phyloP scores from a whole-genome alignment of 108 stramenopile species.

The Cyclotella kingstonii region DNA sequence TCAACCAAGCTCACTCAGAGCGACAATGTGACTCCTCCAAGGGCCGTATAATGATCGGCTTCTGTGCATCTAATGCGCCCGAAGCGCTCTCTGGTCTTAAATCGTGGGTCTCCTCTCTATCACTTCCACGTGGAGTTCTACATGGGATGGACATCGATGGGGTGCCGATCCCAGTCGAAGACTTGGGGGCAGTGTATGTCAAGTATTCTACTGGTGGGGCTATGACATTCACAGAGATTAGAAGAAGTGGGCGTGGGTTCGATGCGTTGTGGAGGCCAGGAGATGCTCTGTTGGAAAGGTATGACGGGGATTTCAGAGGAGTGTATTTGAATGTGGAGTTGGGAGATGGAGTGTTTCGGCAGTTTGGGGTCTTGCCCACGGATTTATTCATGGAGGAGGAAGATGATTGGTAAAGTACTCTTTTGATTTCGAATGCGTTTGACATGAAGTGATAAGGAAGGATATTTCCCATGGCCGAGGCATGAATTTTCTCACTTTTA shows the following conservation, averaged over 20 bases:
- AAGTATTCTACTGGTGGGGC: conserved; percentile 87
- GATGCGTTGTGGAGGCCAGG: conserved; percentile 87
- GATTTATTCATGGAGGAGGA: conserved; percentile 53
- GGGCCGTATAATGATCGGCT: conserved; percentile 78
- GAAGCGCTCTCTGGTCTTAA: conserved; percentile 72
- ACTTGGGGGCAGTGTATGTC: conserved; percentile 71
- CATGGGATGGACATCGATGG: conserved; percentile 88
- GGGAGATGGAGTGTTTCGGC: conserved; percentile 75
- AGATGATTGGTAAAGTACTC: conserved; percentile 39
- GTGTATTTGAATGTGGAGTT: conserved; percentile 88
- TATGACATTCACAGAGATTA: conserved; percentile 70
- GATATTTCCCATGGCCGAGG: too few species aligned
- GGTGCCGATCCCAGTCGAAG: conserved; percentile 58
- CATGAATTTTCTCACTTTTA: too few species aligned
- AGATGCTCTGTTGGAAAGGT: conserved; percentile 79
- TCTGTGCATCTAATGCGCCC: conserved; percentile 71
- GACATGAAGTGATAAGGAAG: too few species aligned
- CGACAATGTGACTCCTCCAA: conserved; percentile 51
- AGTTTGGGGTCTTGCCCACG: conserved; percentile 56
- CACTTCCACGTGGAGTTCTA: conserved; percentile 74
- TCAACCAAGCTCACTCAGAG: conserved; percentile 46
- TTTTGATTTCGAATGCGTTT: too few species aligned
- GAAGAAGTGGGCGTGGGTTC: conserved; percentile 70
- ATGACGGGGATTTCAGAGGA: conserved; percentile 84
- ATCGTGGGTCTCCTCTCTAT: conserved; percentile 61